Evolutionary conservation across 805 yeast genomes (phyloP).

Genomic region (Saccharomycopsis lassenensis): DNA sequence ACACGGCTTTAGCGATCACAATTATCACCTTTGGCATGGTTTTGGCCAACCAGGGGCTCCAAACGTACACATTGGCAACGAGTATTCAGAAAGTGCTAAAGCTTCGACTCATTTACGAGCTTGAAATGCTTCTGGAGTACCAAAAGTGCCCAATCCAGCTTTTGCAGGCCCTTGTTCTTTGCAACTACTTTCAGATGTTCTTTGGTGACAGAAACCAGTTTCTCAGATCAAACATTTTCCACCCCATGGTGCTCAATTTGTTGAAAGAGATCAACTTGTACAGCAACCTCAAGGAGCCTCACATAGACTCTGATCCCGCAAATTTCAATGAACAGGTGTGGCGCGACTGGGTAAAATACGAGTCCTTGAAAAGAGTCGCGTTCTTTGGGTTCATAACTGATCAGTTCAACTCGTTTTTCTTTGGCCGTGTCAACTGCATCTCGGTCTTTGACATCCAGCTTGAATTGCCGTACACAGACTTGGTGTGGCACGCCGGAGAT

Average conservation of each 20-base stretch:
- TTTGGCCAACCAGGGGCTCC: too few relatives aligned
- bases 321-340: slow-evolving; percentile 25
- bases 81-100: too few relatives aligned
- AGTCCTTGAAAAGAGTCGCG: slow-evolving; percentile 31
- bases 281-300: slow-evolving; percentile 16
- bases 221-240: slow-evolving; percentile 19
- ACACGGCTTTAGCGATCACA: background rate
- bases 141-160: too few relatives aligned
- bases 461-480: slow-evolving; percentile 35
- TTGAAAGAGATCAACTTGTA: slow-evolving; percentile 19
- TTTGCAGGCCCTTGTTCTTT: too few relatives aligned
- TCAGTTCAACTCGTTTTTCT: slow-evolving; percentile 30
- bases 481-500: slow-evolving; percentile 30
- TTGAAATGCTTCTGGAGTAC: too few relatives aligned
- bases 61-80: too few relatives aligned
- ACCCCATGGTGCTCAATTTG: slow-evolving; percentile 20
- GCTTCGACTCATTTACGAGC: too few relatives aligned
- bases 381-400: slow-evolving; percentile 32
- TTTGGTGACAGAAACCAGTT: slow-evolving; percentile 21
- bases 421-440: slow-evolving; percentile 25
- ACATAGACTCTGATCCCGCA: slow-evolving; percentile 2
- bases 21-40: too few relatives aligned
- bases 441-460: slow-evolving; percentile 33
- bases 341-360: slow-evolving; percentile 36
- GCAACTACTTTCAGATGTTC: too few relatives aligned